Percentiles rank a stretch among this genome's conserved stretches.
These are phyloP conservation scores for Trichoderma sp. DNA, from an alignment of 2,329 filamentous ascomycete species.

Conservation along the genomic window DNA sequence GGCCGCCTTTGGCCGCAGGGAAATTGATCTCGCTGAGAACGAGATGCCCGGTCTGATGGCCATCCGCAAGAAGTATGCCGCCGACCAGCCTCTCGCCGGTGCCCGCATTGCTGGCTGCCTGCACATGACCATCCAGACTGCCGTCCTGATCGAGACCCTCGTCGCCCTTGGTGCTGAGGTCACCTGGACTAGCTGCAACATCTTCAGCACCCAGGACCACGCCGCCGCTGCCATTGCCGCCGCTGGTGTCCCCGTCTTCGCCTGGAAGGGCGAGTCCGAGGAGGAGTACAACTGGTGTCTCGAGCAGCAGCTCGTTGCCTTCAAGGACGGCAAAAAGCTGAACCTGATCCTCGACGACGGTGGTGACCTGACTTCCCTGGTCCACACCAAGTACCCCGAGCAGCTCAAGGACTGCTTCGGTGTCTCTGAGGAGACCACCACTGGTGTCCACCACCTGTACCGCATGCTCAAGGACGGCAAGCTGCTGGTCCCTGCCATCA, in stretches of 20 bases:
- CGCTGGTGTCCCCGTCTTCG: conserved; percentile 81
- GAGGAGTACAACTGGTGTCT: conserved; percentile 99
- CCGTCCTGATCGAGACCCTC: conserved; percentile 98
- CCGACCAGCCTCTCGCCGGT: conserved; percentile 90
- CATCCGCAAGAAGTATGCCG: conserved; percentile 87
- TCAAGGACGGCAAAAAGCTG: conserved; percentile 94
- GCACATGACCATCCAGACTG: conserved; percentile 99
- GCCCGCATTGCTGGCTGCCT: conserved; percentile 96
- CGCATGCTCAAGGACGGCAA: conserved; percentile 89
- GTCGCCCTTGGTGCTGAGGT: conserved; percentile 93
- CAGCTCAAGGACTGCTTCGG: conserved; percentile 98
- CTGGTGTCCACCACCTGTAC: conserved; percentile 99
- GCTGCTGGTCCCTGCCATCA: conserved; percentile 94
- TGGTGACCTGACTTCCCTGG: conserved; percentile 92
- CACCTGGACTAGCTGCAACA: conserved; percentile 99
- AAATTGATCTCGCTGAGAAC: conserved; percentile 96
- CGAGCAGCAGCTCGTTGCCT: conserved; percentile 94
- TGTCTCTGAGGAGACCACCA: conserved; percentile 99
- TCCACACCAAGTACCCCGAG: conserved; percentile 98
- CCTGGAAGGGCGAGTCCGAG: conserved; percentile 89
- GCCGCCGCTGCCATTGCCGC: conserved; percentile 97
- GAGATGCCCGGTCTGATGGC: conserved; percentile 98
- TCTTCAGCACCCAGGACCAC: conserved; percentile 99
- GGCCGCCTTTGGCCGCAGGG: conserved; percentile 97
- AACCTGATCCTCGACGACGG: conserved; percentile 99